A percentile compares a stretch with the other conserved stretches of the same genome.
These are phyloP conservation scores for Claviceps arundinis DNA, from an alignment of 2,329 filamentous ascomycete genomes.

Conservation along the genomic window DNA sequence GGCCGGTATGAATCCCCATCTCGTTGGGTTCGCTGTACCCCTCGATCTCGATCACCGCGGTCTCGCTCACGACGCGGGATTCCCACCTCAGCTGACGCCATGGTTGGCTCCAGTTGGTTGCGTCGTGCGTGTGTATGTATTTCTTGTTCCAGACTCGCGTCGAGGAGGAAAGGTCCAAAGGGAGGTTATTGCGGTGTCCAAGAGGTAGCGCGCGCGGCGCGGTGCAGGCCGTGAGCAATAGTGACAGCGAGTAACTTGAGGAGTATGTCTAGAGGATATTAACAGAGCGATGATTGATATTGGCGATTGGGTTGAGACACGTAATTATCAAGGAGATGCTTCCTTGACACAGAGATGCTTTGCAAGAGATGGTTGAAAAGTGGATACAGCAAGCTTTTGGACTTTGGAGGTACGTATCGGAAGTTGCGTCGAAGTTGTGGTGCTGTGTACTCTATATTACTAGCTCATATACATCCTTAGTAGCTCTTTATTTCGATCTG, in stretches of 20 bases:
- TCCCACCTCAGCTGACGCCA: slow-evolving; percentile 33
- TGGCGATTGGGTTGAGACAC: neutral
- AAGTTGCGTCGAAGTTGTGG: too few species aligned
- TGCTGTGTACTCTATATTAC: too few species aligned
- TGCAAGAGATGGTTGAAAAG: neutral
- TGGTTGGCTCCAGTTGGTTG: slow-evolving; percentile 10
- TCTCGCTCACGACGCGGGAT: slow-evolving; percentile 26
- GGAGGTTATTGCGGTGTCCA: neutral
- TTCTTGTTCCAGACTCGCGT: neutral
- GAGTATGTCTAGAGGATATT: neutral
- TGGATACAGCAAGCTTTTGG: neutral
- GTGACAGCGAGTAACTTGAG: neutral
- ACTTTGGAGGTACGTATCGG: too few species aligned
- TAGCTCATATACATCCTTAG: too few species aligned
- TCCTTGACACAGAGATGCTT: neutral
- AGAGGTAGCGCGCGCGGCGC: neutral
- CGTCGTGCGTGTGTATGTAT: neutral
- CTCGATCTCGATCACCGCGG: slow-evolving; percentile 10
- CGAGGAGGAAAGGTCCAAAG: neutral
- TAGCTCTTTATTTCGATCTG: neutral
- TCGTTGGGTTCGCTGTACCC: slow-evolving; percentile 15
- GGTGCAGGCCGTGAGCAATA: neutral
- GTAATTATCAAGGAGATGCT: neutral
- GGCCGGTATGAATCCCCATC: slow-evolving; percentile 40
- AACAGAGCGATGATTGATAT: neutral